Evolutionary conservation across 2,329 filamentous ascomycete genomes (phyloP).

Genomic region (Taxawa tesnikishii): DNA sequence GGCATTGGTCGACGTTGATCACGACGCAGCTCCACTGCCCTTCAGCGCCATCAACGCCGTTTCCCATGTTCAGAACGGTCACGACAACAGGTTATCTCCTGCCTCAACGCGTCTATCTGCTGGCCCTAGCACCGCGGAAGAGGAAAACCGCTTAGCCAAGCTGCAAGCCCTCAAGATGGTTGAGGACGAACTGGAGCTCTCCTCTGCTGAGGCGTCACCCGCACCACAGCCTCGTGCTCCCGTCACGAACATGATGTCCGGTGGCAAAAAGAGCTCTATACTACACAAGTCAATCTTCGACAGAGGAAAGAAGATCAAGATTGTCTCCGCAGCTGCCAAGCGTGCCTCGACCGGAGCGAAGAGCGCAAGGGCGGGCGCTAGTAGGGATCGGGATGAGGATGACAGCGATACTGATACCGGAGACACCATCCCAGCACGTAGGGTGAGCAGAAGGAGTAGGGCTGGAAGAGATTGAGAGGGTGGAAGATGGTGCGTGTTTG

Average conservation of each 20-base stretch:
- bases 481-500: no score
- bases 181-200: conserved; percentile 7
- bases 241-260: not conserved
- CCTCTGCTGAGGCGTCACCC: not conserved
- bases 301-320: conserved; percentile 8
- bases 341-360: no score
- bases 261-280: no score
- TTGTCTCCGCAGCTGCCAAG: conserved; percentile 6
- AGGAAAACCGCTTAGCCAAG: conserved; percentile 22
- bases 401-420: no score
- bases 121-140: conserved; percentile 10
- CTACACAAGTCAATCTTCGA: conserved; percentile 5
- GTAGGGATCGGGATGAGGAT: no score
- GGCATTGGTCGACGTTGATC: not conserved
- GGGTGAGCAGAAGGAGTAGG: no score
- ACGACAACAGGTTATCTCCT: not conserved
- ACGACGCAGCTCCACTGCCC: no score
- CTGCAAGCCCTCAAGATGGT: conserved; percentile 20
- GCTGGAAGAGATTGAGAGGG: no score
- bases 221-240: not conserved
- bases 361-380: no score
- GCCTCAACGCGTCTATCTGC: not conserved
- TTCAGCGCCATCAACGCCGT: no score
- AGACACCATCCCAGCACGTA: no score
- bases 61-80: not conserved